Base-by-base conservation (phyloP, 2,329 filamentous ascomycete species). In the Emericellopsis atlantica region DNA sequence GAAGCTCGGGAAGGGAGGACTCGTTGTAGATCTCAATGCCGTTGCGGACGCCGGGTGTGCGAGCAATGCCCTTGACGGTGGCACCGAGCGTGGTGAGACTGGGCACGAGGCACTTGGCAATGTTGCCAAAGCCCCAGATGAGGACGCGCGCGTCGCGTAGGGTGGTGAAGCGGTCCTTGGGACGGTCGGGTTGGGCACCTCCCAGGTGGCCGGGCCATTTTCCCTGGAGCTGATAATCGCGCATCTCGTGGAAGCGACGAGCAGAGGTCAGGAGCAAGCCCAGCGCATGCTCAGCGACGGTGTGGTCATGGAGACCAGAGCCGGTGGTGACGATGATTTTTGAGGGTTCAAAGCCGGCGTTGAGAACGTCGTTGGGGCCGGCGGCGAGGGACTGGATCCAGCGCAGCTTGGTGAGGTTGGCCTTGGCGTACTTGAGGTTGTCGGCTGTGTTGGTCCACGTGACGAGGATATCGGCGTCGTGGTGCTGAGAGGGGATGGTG, bases 361-460 rank as follows among this genome's bases (percentile, higher is more conserved):
- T 56, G 15, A 81, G 68, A 14, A 81, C 75, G 52, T 81, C 77
- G 54, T 81, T 81, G 49, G 77, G 77, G 0, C 77, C 77, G 1
- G 77, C 76, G 31, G 77, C 77, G 29, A 81, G 73, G 0, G 74
- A 78, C 51, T 81, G 77, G 56, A 81, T 80, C 76, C 76, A 81
- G 47, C 65, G 65, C 12, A 81, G 64, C 33, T 74, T 71, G 42
- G 64, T 70, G 54, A 80, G 62, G 44, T 70, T 67, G 39, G 53
- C 48, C 2, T 68, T 70, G 38, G 76, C 76, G 52, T 79, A 72
- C 18, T 65, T 58, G 44, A 81, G 73, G 61, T 79, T 79, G 12
- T 60, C 60, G 33, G 72, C 48, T 22, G 61, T 65, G 65, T 81
- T 81, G 54, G 63, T 57, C 77, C 77, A 81, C 6, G 76, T 78